phyloP scores from a whole-genome alignment of 257 asterid species.

The Solanum dulcamara region DNA sequence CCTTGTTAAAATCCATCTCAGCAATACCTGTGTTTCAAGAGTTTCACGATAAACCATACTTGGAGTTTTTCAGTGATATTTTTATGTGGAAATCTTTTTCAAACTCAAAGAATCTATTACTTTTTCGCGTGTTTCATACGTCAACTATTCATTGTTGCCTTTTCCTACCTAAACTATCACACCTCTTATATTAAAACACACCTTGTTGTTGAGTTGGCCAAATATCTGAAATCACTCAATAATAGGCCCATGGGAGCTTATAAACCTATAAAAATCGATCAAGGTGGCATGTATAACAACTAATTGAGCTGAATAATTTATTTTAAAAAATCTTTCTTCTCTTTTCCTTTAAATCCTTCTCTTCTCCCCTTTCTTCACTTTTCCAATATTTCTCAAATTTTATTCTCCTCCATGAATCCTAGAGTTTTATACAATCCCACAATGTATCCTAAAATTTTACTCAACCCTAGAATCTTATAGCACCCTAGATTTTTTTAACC shows the following conservation, averaged over 20 bases:
- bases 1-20: not conserved
- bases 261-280: not conserved
- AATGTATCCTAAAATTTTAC: not conserved
- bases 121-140: not conserved
- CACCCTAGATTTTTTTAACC: not conserved
- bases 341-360: not conserved
- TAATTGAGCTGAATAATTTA: not conserved
- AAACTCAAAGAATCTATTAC: not conserved
- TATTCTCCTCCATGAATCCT: not conserved
- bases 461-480: not conserved
- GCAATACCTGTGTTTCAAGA: not conserved
- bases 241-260: not conserved
- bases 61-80: not conserved
- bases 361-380: not conserved
- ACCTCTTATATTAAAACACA: not conserved
- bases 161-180: not conserved
- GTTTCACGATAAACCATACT: not conserved
- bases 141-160: not conserved
- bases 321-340: not conserved
- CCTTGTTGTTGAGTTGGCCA: not conserved
- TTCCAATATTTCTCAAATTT: not conserved
- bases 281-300: not conserved
- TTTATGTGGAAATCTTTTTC: not conserved
- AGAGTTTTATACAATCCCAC: not conserved
- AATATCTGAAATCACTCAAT: not conserved